Evolutionary conservation across 2,329 filamentous ascomycete species (phyloP).

Genomic region (Neodidymelliopsis sp.): DNA sequence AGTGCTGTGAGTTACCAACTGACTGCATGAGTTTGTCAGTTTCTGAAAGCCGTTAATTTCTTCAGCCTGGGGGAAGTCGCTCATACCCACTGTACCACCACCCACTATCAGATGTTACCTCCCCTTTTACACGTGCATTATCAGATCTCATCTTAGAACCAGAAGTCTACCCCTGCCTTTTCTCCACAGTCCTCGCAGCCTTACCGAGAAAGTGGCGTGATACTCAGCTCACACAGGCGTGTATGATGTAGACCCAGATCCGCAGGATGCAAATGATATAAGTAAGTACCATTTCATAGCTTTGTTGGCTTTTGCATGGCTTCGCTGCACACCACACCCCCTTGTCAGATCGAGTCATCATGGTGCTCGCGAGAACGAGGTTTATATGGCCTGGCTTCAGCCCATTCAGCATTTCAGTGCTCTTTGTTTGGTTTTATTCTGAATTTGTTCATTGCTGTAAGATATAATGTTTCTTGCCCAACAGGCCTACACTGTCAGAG

Average conservation of each 20-base stretch:
- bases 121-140: slow-evolving; percentile 1
- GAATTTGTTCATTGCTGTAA: slow-evolving; percentile 1
- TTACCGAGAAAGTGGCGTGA: slow-evolving; percentile 36
- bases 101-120: background rate
- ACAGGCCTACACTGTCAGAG: background rate
- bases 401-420: background rate
- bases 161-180: background rate
- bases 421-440: background rate
- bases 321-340: background rate
- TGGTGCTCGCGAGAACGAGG: slow-evolving; percentile 7
- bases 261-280: background rate
- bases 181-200: slow-evolving; percentile 2
- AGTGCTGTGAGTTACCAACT: no score
- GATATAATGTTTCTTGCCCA: background rate
- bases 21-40: no score
- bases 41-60: no score
- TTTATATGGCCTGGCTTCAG: background rate
- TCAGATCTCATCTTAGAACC: slow-evolving; percentile 1
- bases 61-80: no score
- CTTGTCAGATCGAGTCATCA: slow-evolving; percentile 14
- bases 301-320: no score
- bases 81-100: background rate
- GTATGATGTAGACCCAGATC: background rate
- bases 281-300: no score
- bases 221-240: slow-evolving; percentile 30